Evolutionary conservation across 1,284 basidiomycete genomes (phyloP), one percentile per base, ranked within the genome.

Genomic region (Blastosporella zonata): DNA sequence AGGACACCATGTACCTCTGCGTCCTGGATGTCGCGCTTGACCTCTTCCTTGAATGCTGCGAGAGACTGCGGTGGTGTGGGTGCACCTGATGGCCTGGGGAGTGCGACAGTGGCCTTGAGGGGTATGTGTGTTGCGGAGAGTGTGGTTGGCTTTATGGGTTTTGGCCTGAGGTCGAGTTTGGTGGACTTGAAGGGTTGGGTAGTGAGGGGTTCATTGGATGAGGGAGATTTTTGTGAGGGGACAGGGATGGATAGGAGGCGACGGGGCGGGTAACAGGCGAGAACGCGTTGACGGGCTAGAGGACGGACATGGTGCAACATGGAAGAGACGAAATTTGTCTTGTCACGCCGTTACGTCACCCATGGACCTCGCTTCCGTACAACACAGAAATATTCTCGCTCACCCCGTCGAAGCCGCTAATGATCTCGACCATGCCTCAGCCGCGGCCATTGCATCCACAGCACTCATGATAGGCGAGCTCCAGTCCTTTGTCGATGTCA

Each of bases 1-100:
- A 91, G 69, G 28, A 88, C 79, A 10, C 87, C 88, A 52, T 84
- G 82, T 22, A 75, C 69, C 41, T 77, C 72, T 21, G 88, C 88
- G 45, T 84, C 76, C 22, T 73, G 68, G 23, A 85, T 73, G 60
- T 90, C 88, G 29, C 77, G 72, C 53, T 80, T 78, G 3, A 80
- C 76, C 6, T 73, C 71, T 45, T 82, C 73, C 46, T 68, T 69
- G 12, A 63, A 63, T 17, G 52, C 47, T 13, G 46, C 47, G 20
- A 68, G 58, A 28, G 59, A 52, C 6, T 44, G 35, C n/a, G 50
- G 31, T n/a, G 55, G 27, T 0, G 53, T 13, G 1, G 53, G 10
- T 27, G 43, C 8, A 1, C 45, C 21, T 23, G 55, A 36, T 22
- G 51, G 43, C 50, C 51, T 41, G 49, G 62, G 28, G 25, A 58